Base-by-base conservation (phyloP, 768 basidiomycete species). In the Lyophyllum semitale region DNA sequence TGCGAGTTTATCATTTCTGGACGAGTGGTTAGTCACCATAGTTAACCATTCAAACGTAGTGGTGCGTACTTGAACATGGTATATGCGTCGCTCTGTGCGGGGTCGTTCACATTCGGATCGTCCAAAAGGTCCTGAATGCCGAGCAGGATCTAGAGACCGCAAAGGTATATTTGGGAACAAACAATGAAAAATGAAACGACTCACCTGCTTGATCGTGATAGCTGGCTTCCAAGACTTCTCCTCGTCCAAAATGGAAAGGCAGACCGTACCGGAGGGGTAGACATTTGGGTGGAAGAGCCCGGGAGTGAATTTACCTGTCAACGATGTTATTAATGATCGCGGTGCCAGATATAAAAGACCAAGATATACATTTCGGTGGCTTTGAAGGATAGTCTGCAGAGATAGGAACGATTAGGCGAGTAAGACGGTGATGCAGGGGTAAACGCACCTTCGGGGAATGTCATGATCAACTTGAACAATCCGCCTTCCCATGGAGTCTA, bases 181-280 rank as follows among this genome's bases (percentile, higher is more conserved):
- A 46, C 6, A 30, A 9, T 23, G 20, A n/a, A 18, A 38, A 33
- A 45, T 29, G 11, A 29, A 43, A 33, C 52, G 30, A 60, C 74
- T 35, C 23, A 91, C 96, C 82, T 98, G 97, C 72, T 98, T 99
- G 75, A 99, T 95, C 1, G 97, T 98, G 63, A 99, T 98, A 7
- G 95, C 92, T 23, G 97, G 95, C 68, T 98, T 98, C 97, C 97
- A 99, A 1, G 88, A 89, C 71, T 99, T 98, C 73, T 99, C 97
- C 68, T 99, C 97, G 66, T 98, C 96, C 51, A 99, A 75, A 66
- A 99, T 99, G 11, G 95, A 98, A 26, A 99, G 78, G 71, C 96
- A 98, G 43, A 98, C 95, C 18, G 97, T 99, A 23, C 97, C 97
- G 27, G 96, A 98, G 0, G 97, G 97, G 68, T 98, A 99, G 51